These are phyloP conservation scores for Geranium brycei DNA, from an alignment of 345 rosid genomes.

Conservation along the genomic window DNA sequence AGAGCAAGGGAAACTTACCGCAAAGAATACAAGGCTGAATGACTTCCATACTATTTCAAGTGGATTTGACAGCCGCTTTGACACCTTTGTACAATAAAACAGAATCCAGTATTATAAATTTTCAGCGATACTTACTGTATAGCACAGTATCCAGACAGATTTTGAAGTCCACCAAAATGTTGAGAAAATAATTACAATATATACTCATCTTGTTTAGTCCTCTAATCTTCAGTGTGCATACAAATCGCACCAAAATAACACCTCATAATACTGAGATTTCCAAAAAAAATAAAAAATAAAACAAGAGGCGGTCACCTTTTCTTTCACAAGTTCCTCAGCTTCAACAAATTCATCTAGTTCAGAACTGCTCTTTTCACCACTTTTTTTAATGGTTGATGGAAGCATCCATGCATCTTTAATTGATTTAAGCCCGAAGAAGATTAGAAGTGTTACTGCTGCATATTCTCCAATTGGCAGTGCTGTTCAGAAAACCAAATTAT, in stretches of 20 bases:
- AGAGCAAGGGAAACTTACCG: slow-evolving; percentile 44
- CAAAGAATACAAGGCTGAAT: slow-evolving; percentile 90
- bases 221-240: not conserved
- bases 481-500: slow-evolving; percentile 21
- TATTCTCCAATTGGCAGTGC: slow-evolving; percentile 96
- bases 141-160: not conserved
- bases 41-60: slow-evolving; percentile 86
- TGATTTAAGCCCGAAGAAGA: slow-evolving; percentile 92
- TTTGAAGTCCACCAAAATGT: not conserved
- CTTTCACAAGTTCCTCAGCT: slow-evolving; percentile 94
- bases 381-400: slow-evolving; percentile 43
- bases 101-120: not conserved
- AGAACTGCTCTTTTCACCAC: slow-evolving; percentile 37
- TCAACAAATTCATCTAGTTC: slow-evolving; percentile 73
- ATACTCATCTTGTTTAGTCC: not conserved
- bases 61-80: slow-evolving; percentile 73
- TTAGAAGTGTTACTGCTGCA: slow-evolving; percentile 76
- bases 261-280: not conserved
- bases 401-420: slow-evolving; percentile 95
- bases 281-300: not conserved
- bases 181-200: no score
- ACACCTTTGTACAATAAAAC: slow-evolving; percentile 30
- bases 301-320: slow-evolving; percentile 31
- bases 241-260: not conserved
- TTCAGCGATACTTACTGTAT: not conserved